A percentile compares a stretch with the other conserved stretches of the same genome.
phyloP scores from a whole-genome alignment of 2,329 filamentous ascomycete genomes.

The Pleurostoma richardsiae region DNA sequence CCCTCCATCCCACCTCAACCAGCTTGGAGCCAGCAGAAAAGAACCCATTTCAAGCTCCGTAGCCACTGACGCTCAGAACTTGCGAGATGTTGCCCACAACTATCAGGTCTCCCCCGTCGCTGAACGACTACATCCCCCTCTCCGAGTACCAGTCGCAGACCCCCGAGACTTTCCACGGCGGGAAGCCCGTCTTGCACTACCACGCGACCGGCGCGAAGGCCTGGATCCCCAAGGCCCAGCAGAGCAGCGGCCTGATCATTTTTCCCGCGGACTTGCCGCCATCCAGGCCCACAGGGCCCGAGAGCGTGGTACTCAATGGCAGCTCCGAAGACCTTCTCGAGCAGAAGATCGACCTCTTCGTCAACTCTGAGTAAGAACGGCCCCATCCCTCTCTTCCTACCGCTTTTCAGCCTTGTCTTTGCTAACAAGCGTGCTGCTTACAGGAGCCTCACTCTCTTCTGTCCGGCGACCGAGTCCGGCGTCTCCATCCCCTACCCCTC shows the following conservation, averaged over 20 bases:
- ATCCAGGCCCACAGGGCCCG: slow-evolving; percentile 23
- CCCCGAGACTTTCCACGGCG: slow-evolving; percentile 65
- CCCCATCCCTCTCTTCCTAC: background rate
- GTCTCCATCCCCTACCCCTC: slow-evolving; percentile 68
- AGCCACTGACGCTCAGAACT: background rate
- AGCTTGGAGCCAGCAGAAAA: slow-evolving; percentile 3
- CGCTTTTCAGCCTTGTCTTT: no score
- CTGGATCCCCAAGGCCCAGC: slow-evolving; percentile 44
- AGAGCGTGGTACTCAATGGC: slow-evolving; percentile 24
- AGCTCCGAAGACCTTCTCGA: slow-evolving; percentile 32
- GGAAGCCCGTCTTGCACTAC: slow-evolving; percentile 66
- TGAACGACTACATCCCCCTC: slow-evolving; percentile 58
- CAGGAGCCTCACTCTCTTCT: slow-evolving; percentile 61
- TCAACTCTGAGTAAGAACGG: slow-evolving; percentile 49
- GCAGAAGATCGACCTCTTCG: slow-evolving; percentile 50
- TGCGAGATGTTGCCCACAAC: slow-evolving; percentile 43
- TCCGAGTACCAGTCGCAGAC: slow-evolving; percentile 68
- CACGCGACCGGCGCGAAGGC: slow-evolving; percentile 53
- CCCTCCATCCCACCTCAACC: slow-evolving; percentile 3
- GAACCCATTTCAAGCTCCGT: slow-evolving; percentile 2
- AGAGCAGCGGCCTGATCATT: slow-evolving; percentile 50
- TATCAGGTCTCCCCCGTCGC: slow-evolving; percentile 50
- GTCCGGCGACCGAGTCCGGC: slow-evolving; percentile 49
- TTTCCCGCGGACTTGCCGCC: slow-evolving; percentile 35
- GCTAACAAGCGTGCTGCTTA: slow-evolving; percentile 8